Percentiles rank a stretch among this genome's conserved stretches.
phyloP scores from a whole-genome alignment of 805 yeast genomes.

The Zygoascus flipseniorum region DNA sequence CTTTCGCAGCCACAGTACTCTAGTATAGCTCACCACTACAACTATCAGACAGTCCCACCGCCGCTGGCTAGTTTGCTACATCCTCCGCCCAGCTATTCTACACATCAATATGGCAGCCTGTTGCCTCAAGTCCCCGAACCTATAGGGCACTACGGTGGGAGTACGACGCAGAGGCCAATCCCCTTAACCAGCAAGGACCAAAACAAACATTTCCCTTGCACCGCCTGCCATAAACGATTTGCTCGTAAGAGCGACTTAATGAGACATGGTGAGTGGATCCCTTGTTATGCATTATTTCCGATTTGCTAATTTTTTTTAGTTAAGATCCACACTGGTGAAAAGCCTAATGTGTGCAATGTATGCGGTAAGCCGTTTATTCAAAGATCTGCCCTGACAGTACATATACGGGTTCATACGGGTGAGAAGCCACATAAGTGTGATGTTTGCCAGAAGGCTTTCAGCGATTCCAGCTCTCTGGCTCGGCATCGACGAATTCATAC shows the following conservation, averaged over 20 bases:
- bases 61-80: neutral
- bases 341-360: constrained; percentile 36
- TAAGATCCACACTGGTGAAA: constrained; percentile 44
- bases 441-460: constrained; percentile 27
- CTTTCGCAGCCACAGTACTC: neutral
- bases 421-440: constrained; percentile 61
- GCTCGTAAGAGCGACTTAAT: constrained; percentile 75
- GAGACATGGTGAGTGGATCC: constrained; percentile 45
- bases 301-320: neutral
- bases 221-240: constrained; percentile 54
- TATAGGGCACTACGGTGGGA: neutral
- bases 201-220: constrained; percentile 25
- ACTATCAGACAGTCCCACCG: neutral
- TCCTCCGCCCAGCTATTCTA: neutral
- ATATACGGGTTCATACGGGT: constrained; percentile 74
- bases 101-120: neutral
- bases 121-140: neutral
- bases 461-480: constrained; percentile 45
- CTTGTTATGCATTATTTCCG: neutral
- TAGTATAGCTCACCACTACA: neutral
- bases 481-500: constrained; percentile 81
- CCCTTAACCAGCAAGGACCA: neutral
- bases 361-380: constrained; percentile 75
- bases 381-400: constrained; percentile 76
- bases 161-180: neutral